Evolutionary conservation across 441 rosid genomes (phyloP).

Genomic region (Pelargonium myrrhifolium): DNA sequence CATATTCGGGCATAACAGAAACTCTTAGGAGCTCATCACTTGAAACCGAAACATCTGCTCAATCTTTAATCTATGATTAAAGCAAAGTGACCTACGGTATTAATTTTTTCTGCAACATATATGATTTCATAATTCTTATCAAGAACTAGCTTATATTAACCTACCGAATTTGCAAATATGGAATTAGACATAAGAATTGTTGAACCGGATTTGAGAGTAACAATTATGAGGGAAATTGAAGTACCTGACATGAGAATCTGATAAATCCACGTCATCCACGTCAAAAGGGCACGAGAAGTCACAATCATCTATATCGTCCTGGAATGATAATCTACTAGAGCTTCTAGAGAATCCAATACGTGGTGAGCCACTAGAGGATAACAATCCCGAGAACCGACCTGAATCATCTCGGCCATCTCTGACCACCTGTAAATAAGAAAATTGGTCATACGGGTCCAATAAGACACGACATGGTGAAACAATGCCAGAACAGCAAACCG

Average conservation of each 20-base stretch:
- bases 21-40: no score
- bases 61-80: no score
- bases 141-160: no score
- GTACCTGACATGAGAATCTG: slow-evolving; percentile 59
- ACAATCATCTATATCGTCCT: slow-evolving; percentile 64
- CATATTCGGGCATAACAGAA: no score
- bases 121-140: no score
- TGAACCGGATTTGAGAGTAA: background rate
- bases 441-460: slow-evolving; percentile 18
- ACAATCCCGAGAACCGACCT: slow-evolving; percentile 72
- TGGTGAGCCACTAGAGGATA: slow-evolving; percentile 80
- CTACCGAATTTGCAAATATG: no score
- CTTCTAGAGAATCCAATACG: slow-evolving; percentile 68
- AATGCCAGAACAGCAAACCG: slow-evolving; percentile 4
- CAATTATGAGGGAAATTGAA: slow-evolving; percentile 11
- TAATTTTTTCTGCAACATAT: no score
- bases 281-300: slow-evolving; percentile 86
- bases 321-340: slow-evolving; percentile 79
- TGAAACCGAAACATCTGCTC: no score
- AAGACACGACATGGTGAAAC: slow-evolving; percentile 3
- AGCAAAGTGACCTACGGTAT: no score
- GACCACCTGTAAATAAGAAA: slow-evolving; percentile 33
- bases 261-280: slow-evolving; percentile 65
- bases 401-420: slow-evolving; percentile 73
- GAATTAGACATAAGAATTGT: no score